Conservation (phyloP, 2,329 filamentous ascomycete species). For the Xylaria polymorpha region DNA sequence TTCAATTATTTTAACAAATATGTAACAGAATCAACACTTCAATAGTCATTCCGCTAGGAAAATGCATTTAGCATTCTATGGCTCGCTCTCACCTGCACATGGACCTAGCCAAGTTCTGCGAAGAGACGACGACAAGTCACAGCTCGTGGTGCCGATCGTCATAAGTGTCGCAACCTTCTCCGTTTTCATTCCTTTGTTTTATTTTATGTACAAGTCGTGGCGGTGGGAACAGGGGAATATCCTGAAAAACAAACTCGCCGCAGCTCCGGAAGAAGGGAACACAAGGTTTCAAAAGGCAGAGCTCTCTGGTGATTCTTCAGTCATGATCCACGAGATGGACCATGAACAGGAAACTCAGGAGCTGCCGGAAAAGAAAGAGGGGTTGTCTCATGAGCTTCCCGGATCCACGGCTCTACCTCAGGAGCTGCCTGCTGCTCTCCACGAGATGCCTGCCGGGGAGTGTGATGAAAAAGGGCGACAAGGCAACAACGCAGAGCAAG, state of each 20-base stretch:
- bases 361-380: slow-evolving; percentile 15
- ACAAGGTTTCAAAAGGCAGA: slow-evolving; percentile 18
- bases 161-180: background rate
- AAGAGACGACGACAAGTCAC: background rate
- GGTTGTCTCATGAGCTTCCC: slow-evolving; percentile 26
- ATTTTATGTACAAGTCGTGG: slow-evolving; percentile 16
- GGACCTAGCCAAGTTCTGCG: background rate
- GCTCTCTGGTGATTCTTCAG: slow-evolving; percentile 15
- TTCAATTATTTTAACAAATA: background rate
- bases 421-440: slow-evolving; percentile 28
- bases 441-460: slow-evolving; percentile 25
- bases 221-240: slow-evolving; percentile 8
- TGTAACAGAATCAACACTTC: background rate
- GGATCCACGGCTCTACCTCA: slow-evolving; percentile 2
- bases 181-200: slow-evolving; percentile 16
- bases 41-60: background rate
- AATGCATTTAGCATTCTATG: background rate
- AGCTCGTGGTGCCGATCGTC: background rate
- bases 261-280: slow-evolving; percentile 1
- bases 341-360: background rate
- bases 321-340: slow-evolving; percentile 17
- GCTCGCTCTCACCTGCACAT: background rate
- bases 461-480: background rate
- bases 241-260: background rate
- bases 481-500: background rate